These are phyloP conservation scores for Aschersonia sp. DNA, from an alignment of 2,329 filamentous ascomycete species.

Conservation along the genomic window DNA sequence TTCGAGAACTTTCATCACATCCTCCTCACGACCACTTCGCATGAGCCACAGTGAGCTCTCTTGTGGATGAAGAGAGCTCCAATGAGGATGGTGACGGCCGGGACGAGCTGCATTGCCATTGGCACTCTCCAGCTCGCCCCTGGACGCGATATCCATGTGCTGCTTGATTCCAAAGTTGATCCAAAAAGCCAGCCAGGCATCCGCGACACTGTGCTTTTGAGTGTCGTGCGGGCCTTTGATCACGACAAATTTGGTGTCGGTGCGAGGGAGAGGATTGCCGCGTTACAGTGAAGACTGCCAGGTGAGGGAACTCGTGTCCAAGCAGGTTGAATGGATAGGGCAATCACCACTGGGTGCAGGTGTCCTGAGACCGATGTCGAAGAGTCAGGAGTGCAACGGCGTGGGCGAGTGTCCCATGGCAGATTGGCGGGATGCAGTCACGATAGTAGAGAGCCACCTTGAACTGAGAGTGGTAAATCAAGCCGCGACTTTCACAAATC, in stretches of 20 bases:
- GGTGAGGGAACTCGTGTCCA: slow-evolving; percentile 75
- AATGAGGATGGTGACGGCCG: slow-evolving; percentile 25
- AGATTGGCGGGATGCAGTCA: slow-evolving; percentile 63
- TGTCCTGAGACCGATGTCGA: slow-evolving; percentile 55
- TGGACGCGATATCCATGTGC: slow-evolving; percentile 18
- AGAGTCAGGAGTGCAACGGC: slow-evolving; percentile 74
- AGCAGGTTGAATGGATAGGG: slow-evolving; percentile 67
- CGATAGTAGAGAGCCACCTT: slow-evolving; percentile 42
- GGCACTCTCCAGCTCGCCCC: slow-evolving; percentile 31
- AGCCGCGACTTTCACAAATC: too few species aligned
- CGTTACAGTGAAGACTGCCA: slow-evolving; percentile 76
- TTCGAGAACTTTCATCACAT: slow-evolving; percentile 16
- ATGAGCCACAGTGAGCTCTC: slow-evolving; percentile 26
- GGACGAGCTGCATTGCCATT: slow-evolving; percentile 30
- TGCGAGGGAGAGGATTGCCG: slow-evolving; percentile 48
- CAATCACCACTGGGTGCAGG: slow-evolving; percentile 38
- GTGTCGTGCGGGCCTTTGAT: slow-evolving; percentile 79
- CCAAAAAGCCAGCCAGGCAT: slow-evolving; percentile 51
- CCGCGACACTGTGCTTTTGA: slow-evolving; percentile 60
- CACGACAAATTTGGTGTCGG: slow-evolving; percentile 45
- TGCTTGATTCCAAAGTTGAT: slow-evolving; percentile 29
- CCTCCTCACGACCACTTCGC: slow-evolving; percentile 16
- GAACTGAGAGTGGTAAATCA: slow-evolving; percentile 4
- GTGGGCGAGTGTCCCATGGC: slow-evolving; percentile 71
- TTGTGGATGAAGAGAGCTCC: slow-evolving; percentile 29